Base-by-base conservation (phyloP, 345 rosid genomes). In the Noccaea caerulescens region DNA sequence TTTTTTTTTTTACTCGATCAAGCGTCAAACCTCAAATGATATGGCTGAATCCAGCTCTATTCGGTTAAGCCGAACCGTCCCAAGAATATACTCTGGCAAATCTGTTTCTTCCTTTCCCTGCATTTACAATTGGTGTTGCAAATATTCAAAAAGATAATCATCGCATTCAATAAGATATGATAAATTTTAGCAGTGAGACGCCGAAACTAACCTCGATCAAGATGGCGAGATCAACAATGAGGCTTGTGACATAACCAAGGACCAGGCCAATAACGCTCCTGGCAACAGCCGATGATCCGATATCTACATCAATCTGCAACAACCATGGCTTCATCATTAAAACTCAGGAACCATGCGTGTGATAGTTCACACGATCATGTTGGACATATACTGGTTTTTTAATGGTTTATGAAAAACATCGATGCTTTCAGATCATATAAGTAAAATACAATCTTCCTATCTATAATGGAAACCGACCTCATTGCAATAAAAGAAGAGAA, bases 271-370 rank as follows among this genome's bases (percentile, higher is more conserved):
- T 83, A 66, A 94, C 93, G 66, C 96, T 86, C 63, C 87, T 84
- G 18, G 99, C 99, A n/a, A 94, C 99, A 8, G 99, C 89, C n/a
- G 99, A 94, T 66, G 99, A 91, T 69, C 98, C 99, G 63, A 94
- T 91, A 78, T 89, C 98, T 66, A 94, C 99, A 77, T 91, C 99
- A 49, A 91, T 88, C 99, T 94, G 86, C 82, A 83, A 11, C 58
- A 54, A 54, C 32, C 75, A 52, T n/a, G 1, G 4, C 53, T 59
- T 23, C 18, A 58, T 30, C 18, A 58, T 30, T 11, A 73, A 13
- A 46, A 34, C 27, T 44, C 69, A 54, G 55, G 32, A 54, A 10
- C 20, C 18, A 45, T 43, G 8, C 9, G 11, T 25, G 4, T 41
- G 16, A 50, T 36, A 3, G 18, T 46, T 33, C 44, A 47, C 34